These are phyloP conservation scores for Choanephora cucurbitarum DNA, from an alignment of 371 early-diverging fungal species.

Conservation along the genomic window DNA sequence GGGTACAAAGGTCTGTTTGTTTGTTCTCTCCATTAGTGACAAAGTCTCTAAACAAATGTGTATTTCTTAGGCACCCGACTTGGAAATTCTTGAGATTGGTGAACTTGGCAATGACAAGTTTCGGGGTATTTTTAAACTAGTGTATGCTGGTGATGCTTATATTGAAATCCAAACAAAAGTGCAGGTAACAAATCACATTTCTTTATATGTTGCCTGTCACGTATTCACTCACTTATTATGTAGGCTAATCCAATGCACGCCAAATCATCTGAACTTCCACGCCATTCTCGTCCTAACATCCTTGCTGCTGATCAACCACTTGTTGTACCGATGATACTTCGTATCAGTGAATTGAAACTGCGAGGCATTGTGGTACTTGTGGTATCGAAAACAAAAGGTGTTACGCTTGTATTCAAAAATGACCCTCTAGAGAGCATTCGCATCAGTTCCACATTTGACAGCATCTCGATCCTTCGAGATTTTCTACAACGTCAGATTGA, in stretches of 20 bases:
- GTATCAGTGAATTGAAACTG: slow-evolving; percentile 85
- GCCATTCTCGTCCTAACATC: slow-evolving; percentile 68
- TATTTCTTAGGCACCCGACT: slow-evolving; percentile 81
- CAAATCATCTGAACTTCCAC: slow-evolving; percentile 56
- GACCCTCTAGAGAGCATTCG: slow-evolving; percentile 93
- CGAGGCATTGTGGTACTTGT: slow-evolving; percentile 94
- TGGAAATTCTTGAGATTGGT: slow-evolving; percentile 97
- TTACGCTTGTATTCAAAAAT: slow-evolving; percentile 95
- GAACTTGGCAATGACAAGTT: slow-evolving; percentile 92
- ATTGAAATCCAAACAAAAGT: slow-evolving; percentile 93
- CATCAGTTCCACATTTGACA: slow-evolving; percentile 94
- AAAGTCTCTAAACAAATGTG: too few species aligned
- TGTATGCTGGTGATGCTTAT: slow-evolving; percentile 92
- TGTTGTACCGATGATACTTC: slow-evolving; percentile 93
- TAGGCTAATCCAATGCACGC: slow-evolving; percentile 84
- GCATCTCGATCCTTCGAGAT: slow-evolving; percentile 78
- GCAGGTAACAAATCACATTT: slow-evolving; percentile 60
- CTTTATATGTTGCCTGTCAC: slow-evolving; percentile 3
- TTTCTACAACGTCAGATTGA: slow-evolving; percentile 94
- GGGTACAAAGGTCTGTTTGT: slow-evolving; percentile 73
- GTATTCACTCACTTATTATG: background rate
- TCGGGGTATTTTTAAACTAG: slow-evolving; percentile 93
- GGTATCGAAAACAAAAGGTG: slow-evolving; percentile 88
- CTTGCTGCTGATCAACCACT: slow-evolving; percentile 91
- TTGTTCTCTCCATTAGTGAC: too few species aligned